Percentiles rank a stretch among this genome's conserved stretches.
phyloP scores from a whole-genome alignment of 2,329 filamentous ascomycete species.

The Cercospora janseana region DNA sequence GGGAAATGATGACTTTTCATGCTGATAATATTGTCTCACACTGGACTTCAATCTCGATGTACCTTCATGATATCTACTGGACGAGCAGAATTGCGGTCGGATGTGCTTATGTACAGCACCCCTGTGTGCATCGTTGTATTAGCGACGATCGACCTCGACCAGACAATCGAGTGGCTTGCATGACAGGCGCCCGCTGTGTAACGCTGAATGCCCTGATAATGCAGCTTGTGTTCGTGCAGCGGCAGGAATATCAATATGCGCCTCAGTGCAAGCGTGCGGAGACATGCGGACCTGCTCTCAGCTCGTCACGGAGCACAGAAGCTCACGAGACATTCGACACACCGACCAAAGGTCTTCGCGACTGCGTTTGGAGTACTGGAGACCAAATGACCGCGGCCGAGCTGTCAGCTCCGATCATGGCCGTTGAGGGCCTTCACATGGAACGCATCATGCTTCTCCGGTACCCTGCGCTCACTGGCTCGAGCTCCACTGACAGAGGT shows the following conservation, averaged over 20 bases:
- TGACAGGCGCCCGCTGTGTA: slow-evolving; percentile 10
- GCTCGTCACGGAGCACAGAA: slow-evolving; percentile 8
- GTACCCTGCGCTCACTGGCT: background rate
- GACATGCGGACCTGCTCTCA: slow-evolving; percentile 1
- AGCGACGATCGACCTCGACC: background rate
- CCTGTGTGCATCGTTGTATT: background rate
- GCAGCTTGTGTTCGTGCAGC: background rate
- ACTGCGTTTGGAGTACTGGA: too few relatives aligned
- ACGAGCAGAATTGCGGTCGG: too few relatives aligned
- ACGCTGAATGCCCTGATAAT: background rate
- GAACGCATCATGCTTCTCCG: background rate
- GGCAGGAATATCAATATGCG: slow-evolving; percentile 3
- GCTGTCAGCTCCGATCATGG: background rate
- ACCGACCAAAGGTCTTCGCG: too few relatives aligned
- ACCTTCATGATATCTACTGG: too few relatives aligned
- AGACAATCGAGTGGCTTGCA: slow-evolving; percentile 4
- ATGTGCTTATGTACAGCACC: too few relatives aligned
- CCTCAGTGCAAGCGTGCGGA: background rate
- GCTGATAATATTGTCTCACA: too few relatives aligned
- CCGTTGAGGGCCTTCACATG: too few relatives aligned
- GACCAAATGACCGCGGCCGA: background rate
- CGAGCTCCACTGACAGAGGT: background rate
- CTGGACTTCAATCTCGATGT: too few relatives aligned
- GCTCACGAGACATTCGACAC: too few relatives aligned
- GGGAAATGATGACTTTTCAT: background rate